Base-by-base conservation (phyloP, 1,284 basidiomycete genomes). In the Apiotrichum sp. region DNA sequence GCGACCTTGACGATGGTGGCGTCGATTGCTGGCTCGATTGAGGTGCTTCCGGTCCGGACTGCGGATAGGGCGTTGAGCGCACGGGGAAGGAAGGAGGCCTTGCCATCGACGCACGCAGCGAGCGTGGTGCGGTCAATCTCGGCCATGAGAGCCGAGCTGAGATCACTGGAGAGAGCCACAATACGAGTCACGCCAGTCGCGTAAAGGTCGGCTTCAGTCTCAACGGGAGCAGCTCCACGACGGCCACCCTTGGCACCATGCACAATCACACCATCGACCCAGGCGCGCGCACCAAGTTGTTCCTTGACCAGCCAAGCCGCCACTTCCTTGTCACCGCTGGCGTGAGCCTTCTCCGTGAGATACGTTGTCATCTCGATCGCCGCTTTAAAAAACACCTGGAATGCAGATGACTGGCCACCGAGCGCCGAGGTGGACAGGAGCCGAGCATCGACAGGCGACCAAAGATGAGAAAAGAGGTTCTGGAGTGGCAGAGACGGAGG, bases 81-180 rank as follows among this genome's bases (percentile, higher is more conserved):
- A n/a, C 65, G 57, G 6, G 61, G 48, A 6, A 66, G 53, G 52
- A 66, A 53, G 1, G 61, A 47, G 9, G 33, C 32, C 48, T 22
- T 41, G 34, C 41, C 31, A n/a, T 59, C 52, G 55, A 65, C 63
- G 39, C 56, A 57, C 3, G 53, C 53, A 10, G 58, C 88, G 76
- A 62, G 85, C 84, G 78, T 89, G 81, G 78, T 90, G 88, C 55
- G 86, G 80, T 7, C 78, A 72, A 68, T 47, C 36, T 64, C 55
- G 2, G 51, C 53, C 71, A 93, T 87, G 75, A 93, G 86, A 63
- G 89, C 85, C 33, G 80, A 80, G 62, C 93, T 78, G 34, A 93
- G 80, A 66, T 92, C 88, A 22, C 22, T 22, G 34, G 84, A 55
- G 32, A 62, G 50, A 8, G 51, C 55, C 1, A 52, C 47, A 8